Conservation (phyloP, 331 rosid genomes). For the Malus hybrid region DNA sequence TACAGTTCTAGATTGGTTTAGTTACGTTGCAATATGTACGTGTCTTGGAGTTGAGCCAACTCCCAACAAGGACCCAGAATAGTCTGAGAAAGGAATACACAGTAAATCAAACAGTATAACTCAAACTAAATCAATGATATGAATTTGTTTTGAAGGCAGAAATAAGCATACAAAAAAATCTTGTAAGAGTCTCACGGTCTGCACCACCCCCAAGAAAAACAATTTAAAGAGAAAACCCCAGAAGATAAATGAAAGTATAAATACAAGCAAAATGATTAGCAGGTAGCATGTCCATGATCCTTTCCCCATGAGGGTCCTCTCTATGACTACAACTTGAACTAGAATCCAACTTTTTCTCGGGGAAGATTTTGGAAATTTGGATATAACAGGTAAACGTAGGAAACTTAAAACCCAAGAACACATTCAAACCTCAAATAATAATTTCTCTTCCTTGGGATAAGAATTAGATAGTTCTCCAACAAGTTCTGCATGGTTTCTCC, state of each 20-base stretch:
- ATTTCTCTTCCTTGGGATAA: conserved; percentile 71
- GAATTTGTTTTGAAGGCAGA: background rate
- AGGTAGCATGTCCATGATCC: background rate
- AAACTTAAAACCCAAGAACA: background rate
- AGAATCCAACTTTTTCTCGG: background rate
- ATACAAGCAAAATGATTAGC: background rate
- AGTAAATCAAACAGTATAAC: conserved; percentile 6
- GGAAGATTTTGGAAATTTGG: background rate
- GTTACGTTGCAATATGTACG: conserved; percentile 81
- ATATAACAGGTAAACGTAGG: background rate
- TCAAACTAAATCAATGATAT: background rate
- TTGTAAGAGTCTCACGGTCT: background rate
- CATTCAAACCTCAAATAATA: conserved; percentile 71
- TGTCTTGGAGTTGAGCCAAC: conserved; percentile 96
- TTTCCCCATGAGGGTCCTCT: background rate
- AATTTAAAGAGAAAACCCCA: background rate
- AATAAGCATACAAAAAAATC: background rate
- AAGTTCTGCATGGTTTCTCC: conserved; percentile 94
- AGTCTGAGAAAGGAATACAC: conserved; percentile 32
- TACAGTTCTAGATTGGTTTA: conserved; percentile 8
- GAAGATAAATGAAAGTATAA: background rate
- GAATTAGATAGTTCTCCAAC: conserved; percentile 83
- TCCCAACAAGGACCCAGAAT: conserved; percentile 97
- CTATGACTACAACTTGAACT: background rate
- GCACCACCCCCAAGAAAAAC: background rate